Base-by-base conservation (phyloP, 2,329 filamentous ascomycete species). In the Trichophyton schoenleinii region DNA sequence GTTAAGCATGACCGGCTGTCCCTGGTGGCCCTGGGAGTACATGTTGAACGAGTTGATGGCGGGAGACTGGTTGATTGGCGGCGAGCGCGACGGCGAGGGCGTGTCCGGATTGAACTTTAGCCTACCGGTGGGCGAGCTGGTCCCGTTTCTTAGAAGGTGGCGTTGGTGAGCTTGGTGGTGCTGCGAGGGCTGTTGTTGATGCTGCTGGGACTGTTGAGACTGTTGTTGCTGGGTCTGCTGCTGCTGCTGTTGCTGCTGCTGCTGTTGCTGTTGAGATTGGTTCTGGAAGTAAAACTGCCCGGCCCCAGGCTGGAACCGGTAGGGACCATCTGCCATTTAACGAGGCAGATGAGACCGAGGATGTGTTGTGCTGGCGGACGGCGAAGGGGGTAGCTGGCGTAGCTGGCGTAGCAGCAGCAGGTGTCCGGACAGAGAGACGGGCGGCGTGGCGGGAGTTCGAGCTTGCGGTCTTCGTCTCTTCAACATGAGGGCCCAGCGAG, bases 271-370 rank as follows among this genome's bases (percentile, higher is more conserved):
- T 38, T 63, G 71, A 9, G 58, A 63, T 70, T 73, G 72, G 63
- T 74, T 69, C 71, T 75, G 72, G 65, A 77, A 78, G 69, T 74
- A 78, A 67, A 77, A 79, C 68, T 76, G 77, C 73, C 77, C 77
- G 74, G 76, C 75, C 73, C 76, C 77, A 77, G 77, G 75, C 75
- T 78, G 77, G 76, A 77, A 79, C 73, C 77, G 76, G 74, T 78
- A 79, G 73, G 75, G 75, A 78, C 77, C 77, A 79, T 79, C 77
- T 77, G 77, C 77, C 77, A 79, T 79, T 75, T 78, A 79, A 75
- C 74, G 75, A 71, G 75, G 75, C 73, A 76, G 73, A 75, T 68
- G 73, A 73, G 71, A 75, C 74, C 73, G 71, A 68, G 69, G 65
- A 66, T 70, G 71, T 66, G 68, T 70, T 66, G 68, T 70, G 69